Evolutionary conservation across 768 basidiomycete species (phyloP), one percentile per base, ranked within the genome.

Genomic region (Pulveroboletus sp.): DNA sequence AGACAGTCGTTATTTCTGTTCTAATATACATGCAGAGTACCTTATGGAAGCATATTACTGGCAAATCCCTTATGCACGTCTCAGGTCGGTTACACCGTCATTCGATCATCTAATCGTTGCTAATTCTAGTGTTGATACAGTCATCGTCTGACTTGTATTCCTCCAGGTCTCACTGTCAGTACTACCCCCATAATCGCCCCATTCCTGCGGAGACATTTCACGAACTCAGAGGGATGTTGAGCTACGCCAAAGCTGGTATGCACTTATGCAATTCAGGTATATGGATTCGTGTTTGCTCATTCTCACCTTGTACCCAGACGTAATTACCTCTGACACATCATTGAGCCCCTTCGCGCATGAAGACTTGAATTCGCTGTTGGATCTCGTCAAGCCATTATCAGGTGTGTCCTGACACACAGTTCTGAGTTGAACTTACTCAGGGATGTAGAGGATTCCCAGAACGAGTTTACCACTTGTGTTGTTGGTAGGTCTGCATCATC

Each of bases 321-420:
- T 55, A 2, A 64, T 74, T 37, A 68, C 70, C 3, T 76, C 75
- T 0, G 31, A 54, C 1, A 69, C 63, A 19, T 74, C 71, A 3
- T 73, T 73, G 0, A 59, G 68, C 2, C 69, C 71, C 5, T 74
- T 69, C 47, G 58, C 51, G 26, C 26, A 62, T 2, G 65, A 67
- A 7, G 67, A 73, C 19, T 61, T 77, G 63, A 35, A 68, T 75
- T 36, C 49, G 2, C 53, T 75, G 8, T 54, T 64, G 0, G 68
- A 45, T 20, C 24, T 16, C 10, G 40, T 77, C 8, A 65, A 68
- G 56, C 20, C 22, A 2, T 11, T 35, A 14, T 16, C 36, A 34
- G 34, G 32, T 10, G 17, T 37, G 36, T 29, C 36, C 29, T 17
- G 16, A 31, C 3, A 13, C 10, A 20, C 16, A 20, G 1, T 20